A percentile compares a stretch with the other conserved stretches of the same genome.
Evolutionary conservation across 805 yeast species (phyloP).

Genomic region (Candida rishiriensis): DNA sequence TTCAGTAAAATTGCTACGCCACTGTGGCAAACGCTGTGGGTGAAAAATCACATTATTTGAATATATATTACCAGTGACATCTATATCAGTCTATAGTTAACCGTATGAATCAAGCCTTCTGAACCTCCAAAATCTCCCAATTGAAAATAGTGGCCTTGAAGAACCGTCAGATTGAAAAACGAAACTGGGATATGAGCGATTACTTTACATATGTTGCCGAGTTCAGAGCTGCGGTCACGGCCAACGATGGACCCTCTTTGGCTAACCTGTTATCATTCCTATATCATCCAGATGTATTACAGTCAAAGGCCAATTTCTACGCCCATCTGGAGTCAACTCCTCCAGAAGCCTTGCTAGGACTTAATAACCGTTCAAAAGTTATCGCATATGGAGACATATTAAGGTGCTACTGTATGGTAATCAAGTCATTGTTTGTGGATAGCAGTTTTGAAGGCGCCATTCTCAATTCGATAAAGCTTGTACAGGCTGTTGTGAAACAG

Average conservation of each 20-base stretch:
- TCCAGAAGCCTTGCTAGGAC: conserved; percentile 8
- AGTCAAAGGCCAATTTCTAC: conserved; percentile 12
- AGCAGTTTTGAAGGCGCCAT: conserved; percentile 16
- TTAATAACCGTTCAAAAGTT: neutral
- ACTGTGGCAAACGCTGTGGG: too few species aligned
- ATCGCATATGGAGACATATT: conserved; percentile 1
- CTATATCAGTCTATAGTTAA: too few species aligned
- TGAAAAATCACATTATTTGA: too few species aligned
- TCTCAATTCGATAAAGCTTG: conserved; percentile 11
- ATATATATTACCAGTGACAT: too few species aligned
- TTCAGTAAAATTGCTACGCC: too few species aligned
- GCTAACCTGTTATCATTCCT: conserved; percentile 12
- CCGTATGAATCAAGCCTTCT: too few species aligned
- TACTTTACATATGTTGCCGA: conserved; percentile 12
- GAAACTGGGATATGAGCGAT: neutral
- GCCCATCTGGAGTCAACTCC: conserved; percentile 10
- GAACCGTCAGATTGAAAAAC: too few species aligned
- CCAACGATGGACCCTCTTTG: conserved; percentile 9
- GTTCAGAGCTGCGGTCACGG: conserved; percentile 7
- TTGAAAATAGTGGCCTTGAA: too few species aligned
- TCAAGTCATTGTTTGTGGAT: conserved; percentile 16
- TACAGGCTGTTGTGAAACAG: conserved; percentile 11
- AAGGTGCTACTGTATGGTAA: conserved; percentile 9
- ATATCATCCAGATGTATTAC: conserved; percentile 15
- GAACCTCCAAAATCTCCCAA: too few species aligned